Evolutionary conservation across 331 rosid species (phyloP).

Genomic region (Prunus yedoensis): DNA sequence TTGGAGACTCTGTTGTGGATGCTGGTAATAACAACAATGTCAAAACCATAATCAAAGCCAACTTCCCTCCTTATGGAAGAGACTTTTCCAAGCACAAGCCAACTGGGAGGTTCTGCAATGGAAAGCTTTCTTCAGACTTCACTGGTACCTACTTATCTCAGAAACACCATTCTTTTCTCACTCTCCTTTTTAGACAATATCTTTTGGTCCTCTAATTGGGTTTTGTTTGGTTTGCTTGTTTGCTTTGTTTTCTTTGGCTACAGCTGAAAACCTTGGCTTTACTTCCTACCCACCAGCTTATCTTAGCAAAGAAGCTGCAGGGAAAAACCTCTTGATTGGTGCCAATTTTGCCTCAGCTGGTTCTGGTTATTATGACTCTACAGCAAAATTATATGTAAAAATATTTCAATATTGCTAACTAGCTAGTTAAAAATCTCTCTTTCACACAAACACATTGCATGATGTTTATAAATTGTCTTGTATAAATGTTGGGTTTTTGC

Average conservation of each 20-base stretch:
- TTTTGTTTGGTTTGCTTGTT: neutral
- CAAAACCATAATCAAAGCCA: conserved; percentile 42
- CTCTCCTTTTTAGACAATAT: neutral
- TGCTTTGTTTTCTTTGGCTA: conserved; percentile 9
- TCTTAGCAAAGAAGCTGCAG: conserved; percentile 37
- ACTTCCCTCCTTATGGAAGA: conserved; percentile 73
- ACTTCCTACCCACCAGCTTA: conserved; percentile 70
- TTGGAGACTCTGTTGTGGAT: conserved; percentile 78
- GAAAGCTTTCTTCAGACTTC: conserved; percentile 63
- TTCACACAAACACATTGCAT: neutral
- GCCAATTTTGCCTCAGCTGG: conserved; percentile 74
- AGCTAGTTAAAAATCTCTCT: neutral
- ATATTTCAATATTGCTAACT: neutral
- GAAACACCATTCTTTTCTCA: neutral
- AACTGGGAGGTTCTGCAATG: conserved; percentile 81
- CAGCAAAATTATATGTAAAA: conserved; percentile 52
- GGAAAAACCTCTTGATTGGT: conserved; percentile 60
- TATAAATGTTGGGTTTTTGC: conserved; percentile 8
- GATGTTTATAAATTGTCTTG: neutral
- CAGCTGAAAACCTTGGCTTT: conserved; percentile 72
- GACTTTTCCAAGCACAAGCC: conserved; percentile 56
- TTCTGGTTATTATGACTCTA: conserved; percentile 59
- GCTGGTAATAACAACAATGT: conserved; percentile 63
- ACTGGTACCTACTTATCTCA: conserved; percentile 35
- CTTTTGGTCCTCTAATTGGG: neutral